phyloP scores from a whole-genome alignment of 345 rosid species.

The Eucalyptus dawsonii region DNA sequence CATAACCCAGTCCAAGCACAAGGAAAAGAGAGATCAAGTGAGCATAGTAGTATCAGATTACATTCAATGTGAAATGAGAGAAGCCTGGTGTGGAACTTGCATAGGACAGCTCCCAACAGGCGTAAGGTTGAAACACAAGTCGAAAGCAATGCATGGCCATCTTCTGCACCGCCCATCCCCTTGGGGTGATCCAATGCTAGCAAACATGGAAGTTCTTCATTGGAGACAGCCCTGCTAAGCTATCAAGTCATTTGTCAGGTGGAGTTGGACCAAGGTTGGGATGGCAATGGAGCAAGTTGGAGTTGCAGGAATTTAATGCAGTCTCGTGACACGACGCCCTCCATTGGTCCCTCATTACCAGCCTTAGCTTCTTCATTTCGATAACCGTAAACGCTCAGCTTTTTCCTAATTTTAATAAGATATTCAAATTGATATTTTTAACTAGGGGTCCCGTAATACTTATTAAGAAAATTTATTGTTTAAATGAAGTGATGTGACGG shows the following conservation, averaged over 20 bases:
- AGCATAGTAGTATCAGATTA: neutral
- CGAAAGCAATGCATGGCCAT: neutral
- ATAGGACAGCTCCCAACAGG: neutral
- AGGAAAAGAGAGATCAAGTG: neutral
- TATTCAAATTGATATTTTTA: neutral
- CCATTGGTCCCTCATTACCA: neutral
- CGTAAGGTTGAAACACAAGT: neutral
- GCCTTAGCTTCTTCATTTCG: neutral
- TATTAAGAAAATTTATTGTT: neutral
- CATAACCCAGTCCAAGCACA: neutral
- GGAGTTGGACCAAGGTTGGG: neutral
- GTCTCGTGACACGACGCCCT: neutral
- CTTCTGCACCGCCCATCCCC: neutral
- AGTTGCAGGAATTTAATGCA: neutral
- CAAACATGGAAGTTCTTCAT: neutral
- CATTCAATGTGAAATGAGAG: neutral
- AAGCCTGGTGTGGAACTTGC: neutral
- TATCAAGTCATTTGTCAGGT: neutral
- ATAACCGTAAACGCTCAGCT: neutral
- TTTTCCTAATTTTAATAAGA: neutral
- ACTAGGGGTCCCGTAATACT: rapidly evolving
- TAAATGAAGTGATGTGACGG: neutral
- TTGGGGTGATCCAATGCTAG: neutral
- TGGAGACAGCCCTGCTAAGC: neutral
- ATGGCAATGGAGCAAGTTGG: neutral